Evolutionary conservation across 1,284 basidiomycete species (phyloP).

Genomic region (Paramarasmius palmivorus): DNA sequence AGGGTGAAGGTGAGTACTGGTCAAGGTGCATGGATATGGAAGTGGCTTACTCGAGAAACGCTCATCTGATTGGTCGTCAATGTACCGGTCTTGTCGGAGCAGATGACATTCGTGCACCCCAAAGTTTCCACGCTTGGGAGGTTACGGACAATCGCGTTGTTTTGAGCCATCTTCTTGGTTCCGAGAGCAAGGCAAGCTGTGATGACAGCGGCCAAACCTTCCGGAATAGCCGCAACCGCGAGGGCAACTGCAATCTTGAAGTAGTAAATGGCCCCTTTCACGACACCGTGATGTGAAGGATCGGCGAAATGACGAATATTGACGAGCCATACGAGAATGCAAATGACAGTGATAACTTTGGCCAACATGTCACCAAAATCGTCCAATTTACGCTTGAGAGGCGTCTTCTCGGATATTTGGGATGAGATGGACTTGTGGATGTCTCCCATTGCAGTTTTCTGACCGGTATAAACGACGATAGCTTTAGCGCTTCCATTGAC

Average conservation of each 20-base stretch:
- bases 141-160: slow-evolving; percentile 95
- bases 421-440: slow-evolving; percentile 93
- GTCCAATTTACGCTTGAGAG: slow-evolving; percentile 92
- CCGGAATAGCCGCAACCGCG: slow-evolving; percentile 94
- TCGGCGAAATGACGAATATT: slow-evolving; percentile 94
- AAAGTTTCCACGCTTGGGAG: slow-evolving; percentile 96
- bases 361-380: slow-evolving; percentile 96
- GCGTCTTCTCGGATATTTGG: slow-evolving; percentile 91
- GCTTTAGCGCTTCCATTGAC: slow-evolving; percentile 88
- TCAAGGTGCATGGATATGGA: neutral
- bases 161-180: slow-evolving; percentile 97
- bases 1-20: slow-evolving; percentile 5
- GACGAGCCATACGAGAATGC: slow-evolving; percentile 93
- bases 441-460: slow-evolving; percentile 88
- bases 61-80: slow-evolving; percentile 97
- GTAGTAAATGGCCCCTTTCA: slow-evolving; percentile 95
- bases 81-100: slow-evolving; percentile 96
- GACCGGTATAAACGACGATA: slow-evolving; percentile 84
- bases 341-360: slow-evolving; percentile 95
- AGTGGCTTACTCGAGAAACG: slow-evolving; percentile 68
- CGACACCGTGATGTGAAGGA: slow-evolving; percentile 82
- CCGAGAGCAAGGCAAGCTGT: slow-evolving; percentile 95
- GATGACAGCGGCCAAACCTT: slow-evolving; percentile 94
- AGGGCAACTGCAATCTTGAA: slow-evolving; percentile 98
- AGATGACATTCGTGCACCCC: slow-evolving; percentile 95